Evolutionary conservation across 495 filamentous ascomycete species (phyloP).

Genomic region (Penicillium simplicissimum): DNA sequence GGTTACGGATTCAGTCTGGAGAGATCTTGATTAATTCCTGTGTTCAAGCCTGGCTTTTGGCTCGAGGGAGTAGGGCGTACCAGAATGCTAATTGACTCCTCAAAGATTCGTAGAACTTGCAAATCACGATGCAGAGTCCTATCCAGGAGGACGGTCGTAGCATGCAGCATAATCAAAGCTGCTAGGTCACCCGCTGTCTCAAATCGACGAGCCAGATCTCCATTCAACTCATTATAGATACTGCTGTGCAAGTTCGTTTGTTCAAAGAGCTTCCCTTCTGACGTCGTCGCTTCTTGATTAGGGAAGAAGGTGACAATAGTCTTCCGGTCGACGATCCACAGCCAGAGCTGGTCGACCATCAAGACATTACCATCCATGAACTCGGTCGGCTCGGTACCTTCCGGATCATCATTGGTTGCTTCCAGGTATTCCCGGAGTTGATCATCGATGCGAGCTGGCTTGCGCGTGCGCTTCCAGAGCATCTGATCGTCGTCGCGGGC

Average conservation of each 20-base stretch:
- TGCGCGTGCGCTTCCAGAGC: constrained; percentile 67
- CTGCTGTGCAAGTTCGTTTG: constrained; percentile 63
- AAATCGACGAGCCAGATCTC: constrained; percentile 63
- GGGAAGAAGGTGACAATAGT: constrained; percentile 63
- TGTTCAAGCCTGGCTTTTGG: not conserved
- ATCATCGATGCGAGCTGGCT: constrained; percentile 32
- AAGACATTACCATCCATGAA: constrained; percentile 61
- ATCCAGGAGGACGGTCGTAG: constrained; percentile 62
- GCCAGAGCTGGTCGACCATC: constrained; percentile 72
- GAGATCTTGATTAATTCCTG: constrained; percentile 3
- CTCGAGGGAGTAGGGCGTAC: constrained; percentile 28
- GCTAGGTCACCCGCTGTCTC: constrained; percentile 64
- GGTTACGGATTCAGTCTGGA: constrained; percentile 62
- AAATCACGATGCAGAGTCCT: constrained; percentile 58
- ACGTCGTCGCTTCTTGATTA: constrained; percentile 40
- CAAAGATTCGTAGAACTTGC: constrained; percentile 66
- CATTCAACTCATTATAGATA: constrained; percentile 68
- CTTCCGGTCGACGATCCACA: constrained; percentile 64
- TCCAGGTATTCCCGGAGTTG: constrained; percentile 26
- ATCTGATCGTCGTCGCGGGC: constrained; percentile 69
- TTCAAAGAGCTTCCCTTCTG: constrained; percentile 59
- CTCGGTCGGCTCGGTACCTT: constrained; percentile 20
- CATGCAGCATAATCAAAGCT: constrained; percentile 61
- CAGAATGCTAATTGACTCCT: constrained; percentile 66
- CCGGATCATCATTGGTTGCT: constrained; percentile 20